Conservation (phyloP, 106 monocot genomes). For the Dactylorhiza incarnata region DNA sequence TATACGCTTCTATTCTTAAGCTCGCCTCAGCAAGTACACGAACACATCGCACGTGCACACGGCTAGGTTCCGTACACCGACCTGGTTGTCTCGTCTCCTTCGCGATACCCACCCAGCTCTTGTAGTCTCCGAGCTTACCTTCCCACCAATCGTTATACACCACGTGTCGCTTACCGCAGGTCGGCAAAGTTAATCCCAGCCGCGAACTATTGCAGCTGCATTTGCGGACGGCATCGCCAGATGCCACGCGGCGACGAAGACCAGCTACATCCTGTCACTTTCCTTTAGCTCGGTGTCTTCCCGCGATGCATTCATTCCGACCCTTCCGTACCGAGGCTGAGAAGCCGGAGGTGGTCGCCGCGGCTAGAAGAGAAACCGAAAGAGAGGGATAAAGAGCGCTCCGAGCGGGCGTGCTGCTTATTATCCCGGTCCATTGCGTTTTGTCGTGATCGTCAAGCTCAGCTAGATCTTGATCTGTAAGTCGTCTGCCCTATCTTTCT, state of each 20-base stretch:
- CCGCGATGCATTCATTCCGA: not conserved
- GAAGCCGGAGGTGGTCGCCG: not conserved
- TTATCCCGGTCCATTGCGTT: not conserved
- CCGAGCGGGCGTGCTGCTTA: not conserved
- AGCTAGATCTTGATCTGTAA: constrained; percentile 1
- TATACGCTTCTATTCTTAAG: no score
- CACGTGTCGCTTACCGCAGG: not conserved
- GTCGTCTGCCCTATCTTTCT: not conserved
- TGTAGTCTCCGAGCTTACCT: not conserved
- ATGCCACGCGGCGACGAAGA: not conserved
- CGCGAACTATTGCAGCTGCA: not conserved
- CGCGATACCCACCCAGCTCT: not conserved
- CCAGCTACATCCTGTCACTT: constrained; percentile 8
- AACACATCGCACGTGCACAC: constrained; percentile 1
- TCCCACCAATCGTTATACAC: not conserved
- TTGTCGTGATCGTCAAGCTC: not conserved
- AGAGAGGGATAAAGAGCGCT: not conserved
- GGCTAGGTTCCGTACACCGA: not conserved
- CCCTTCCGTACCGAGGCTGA: not conserved
- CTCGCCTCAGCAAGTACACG: not conserved
- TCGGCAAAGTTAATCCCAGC: not conserved
- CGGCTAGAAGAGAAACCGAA: not conserved
- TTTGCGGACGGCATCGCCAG: not conserved
- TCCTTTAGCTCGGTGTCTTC: not conserved
- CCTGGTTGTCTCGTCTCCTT: not conserved